A percentile compares a stretch with the other conserved stretches of the same genome.
Evolutionary conservation across 176 grass and related monocot genomes (phyloP).

Genomic region (Puya raimondii): DNA sequence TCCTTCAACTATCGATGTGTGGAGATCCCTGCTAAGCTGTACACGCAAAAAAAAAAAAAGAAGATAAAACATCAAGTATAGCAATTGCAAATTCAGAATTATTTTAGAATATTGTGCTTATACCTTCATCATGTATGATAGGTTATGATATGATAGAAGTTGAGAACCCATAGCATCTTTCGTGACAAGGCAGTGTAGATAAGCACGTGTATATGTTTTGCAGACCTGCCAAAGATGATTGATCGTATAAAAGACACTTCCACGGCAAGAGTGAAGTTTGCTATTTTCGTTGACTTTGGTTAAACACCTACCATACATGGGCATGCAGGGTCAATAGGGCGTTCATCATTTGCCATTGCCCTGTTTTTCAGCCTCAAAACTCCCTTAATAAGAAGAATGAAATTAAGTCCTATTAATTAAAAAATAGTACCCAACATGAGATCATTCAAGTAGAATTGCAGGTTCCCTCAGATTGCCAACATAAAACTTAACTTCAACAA

Average conservation of each 20-base stretch:
- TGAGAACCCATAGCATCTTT: conserved; percentile 96
- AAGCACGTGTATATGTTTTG: conserved; percentile 83
- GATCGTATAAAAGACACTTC: neutral
- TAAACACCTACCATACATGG: conserved; percentile 77
- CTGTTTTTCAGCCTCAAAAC: conserved; percentile 90
- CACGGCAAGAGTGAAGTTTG: neutral
- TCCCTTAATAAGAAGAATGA: conserved; percentile 37
- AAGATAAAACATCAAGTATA: conserved; percentile 3
- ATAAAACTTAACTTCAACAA: neutral
- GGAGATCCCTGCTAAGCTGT: conserved; percentile 85
- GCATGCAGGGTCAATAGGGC: conserved; percentile 81
- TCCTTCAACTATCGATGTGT: conserved; percentile 82
- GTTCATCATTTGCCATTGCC: conserved; percentile 84
- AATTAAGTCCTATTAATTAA: conserved; percentile 2
- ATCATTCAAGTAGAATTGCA: neutral
- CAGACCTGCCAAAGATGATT: conserved; percentile 53
- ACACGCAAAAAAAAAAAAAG: conserved; percentile 22
- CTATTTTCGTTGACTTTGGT: neutral
- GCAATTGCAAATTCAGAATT: neutral
- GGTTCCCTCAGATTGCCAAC: neutral
- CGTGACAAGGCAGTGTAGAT: conserved; percentile 81
- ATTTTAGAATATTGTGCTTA: neutral
- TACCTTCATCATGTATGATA: conserved; percentile 95
- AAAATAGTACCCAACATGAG: neutral
- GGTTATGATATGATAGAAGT: conserved; percentile 83